A percentile compares a stretch with the other conserved stretches of the same genome.
Conservation (phyloP, 805 yeast species). For the Spathaspora hagerdaliae region DNA sequence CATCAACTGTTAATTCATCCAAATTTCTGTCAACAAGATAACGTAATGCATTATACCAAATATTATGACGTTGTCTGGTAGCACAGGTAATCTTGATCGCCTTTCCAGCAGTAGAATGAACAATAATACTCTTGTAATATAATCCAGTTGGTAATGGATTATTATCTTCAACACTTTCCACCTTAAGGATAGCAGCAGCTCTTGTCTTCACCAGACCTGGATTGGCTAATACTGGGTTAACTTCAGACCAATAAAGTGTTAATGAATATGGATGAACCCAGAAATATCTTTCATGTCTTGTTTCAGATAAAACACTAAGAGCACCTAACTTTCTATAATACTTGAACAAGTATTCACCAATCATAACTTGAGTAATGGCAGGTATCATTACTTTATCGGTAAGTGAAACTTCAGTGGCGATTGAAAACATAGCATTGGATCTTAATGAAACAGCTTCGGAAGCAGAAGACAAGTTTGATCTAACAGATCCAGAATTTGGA, state of each 20-base stretch:
- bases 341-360: slow-evolving; percentile 87
- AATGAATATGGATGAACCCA: slow-evolving; percentile 95
- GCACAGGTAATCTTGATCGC: slow-evolving; percentile 81
- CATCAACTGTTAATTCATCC: slow-evolving; percentile 52
- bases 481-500: slow-evolving; percentile 19
- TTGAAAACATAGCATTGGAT: slow-evolving; percentile 34
- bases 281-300: slow-evolving; percentile 86
- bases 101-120: slow-evolving; percentile 58
- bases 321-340: slow-evolving; percentile 78
- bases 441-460: slow-evolving; percentile 24
- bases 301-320: slow-evolving; percentile 67
- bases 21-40: slow-evolving; percentile 66
- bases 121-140: slow-evolving; percentile 76
- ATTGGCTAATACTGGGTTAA: slow-evolving; percentile 71
- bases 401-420: slow-evolving; percentile 60
- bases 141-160: slow-evolving; percentile 89
- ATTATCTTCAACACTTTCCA: slow-evolving; percentile 75
- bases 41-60: slow-evolving; percentile 83
- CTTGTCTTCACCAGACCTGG: slow-evolving; percentile 65
- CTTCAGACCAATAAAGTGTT: slow-evolving; percentile 84
- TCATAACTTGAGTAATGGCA: slow-evolving; percentile 85
- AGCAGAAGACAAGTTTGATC: slow-evolving; percentile 25
- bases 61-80: slow-evolving; percentile 79
- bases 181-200: slow-evolving; percentile 75
- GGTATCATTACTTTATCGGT: slow-evolving; percentile 73